These are phyloP conservation scores for Rossbeevera mucosa DNA, from an alignment of 768 basidiomycete genomes.

Conservation along the genomic window DNA sequence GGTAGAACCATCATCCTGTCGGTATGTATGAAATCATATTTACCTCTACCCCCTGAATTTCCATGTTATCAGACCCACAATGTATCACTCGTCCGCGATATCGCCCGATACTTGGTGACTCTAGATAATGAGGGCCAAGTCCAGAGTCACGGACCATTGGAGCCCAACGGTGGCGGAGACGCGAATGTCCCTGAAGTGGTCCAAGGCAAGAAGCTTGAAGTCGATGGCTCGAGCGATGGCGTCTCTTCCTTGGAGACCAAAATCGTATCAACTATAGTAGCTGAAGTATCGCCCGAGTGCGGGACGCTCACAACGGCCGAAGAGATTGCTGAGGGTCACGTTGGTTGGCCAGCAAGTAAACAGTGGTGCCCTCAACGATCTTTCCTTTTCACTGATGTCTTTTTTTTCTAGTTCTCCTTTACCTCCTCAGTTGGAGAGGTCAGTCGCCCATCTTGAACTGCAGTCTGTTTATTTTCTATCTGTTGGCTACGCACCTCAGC, in stretches of 20 bases:
- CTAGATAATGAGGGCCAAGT: constrained; percentile 50
- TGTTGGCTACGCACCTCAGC: constrained; percentile 20
- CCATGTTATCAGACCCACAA: constrained; percentile 28
- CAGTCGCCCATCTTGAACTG: constrained; percentile 28
- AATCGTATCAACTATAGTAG: constrained; percentile 12
- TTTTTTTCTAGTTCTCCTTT: constrained; percentile 4
- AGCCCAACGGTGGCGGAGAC: constrained; percentile 10
- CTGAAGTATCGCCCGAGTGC: background rate
- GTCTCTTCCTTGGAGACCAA: constrained; percentile 23
- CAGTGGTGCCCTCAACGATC: background rate
- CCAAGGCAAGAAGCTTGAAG: background rate
- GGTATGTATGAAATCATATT: background rate
- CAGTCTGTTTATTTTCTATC: constrained; percentile 15
- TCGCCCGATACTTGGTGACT: constrained; percentile 42
- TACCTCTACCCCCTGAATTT: background rate
- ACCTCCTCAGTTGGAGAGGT: constrained; percentile 22
- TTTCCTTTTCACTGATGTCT: background rate
- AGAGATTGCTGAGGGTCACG: constrained; percentile 14
- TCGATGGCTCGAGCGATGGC: background rate
- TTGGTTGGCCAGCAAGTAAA: constrained; percentile 16
- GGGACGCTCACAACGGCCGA: constrained; percentile 9
- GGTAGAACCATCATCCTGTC: constrained; percentile 9
- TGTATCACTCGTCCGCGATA: constrained; percentile 24
- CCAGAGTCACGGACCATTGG: constrained; percentile 41
- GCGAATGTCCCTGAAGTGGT: background rate